Conservation (phyloP, 495 filamentous ascomycete genomes). For the Antarctomyces pellizariae region DNA sequence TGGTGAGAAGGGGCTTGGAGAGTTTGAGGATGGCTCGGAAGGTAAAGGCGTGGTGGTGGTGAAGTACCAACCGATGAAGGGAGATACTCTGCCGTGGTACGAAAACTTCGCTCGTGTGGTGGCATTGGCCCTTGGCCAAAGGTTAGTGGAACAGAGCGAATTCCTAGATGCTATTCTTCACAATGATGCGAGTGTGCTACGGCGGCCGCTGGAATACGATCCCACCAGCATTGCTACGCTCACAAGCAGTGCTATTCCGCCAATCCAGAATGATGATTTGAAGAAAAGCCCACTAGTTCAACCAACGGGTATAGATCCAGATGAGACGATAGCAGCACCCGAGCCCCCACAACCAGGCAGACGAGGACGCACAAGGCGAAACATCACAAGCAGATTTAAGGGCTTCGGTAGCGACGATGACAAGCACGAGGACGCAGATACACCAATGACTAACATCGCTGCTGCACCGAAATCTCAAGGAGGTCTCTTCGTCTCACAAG, state of each 20-base stretch:
- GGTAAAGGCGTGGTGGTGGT: conserved; percentile 59
- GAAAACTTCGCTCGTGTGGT: conserved; percentile 39
- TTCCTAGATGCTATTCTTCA: conserved; percentile 78
- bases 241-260: conserved; percentile 1
- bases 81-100: conserved; percentile 41
- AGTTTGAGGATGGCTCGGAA: conserved; percentile 33
- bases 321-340: conserved; percentile 1
- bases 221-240: conserved; percentile 4
- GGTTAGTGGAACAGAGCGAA: conserved; percentile 72
- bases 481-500: conserved; percentile 18
- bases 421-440: conserved; percentile 10
- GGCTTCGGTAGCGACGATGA: conserved; percentile 30
- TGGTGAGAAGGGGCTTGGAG: conserved; percentile 43
- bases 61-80: conserved; percentile 39
- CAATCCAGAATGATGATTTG: no score
- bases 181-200: conserved; percentile 45
- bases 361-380: conserved; percentile 19
- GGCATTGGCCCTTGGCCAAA: conserved; percentile 47
- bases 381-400: conserved; percentile 41
- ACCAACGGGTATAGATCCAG: not conserved
- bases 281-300: no score
- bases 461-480: conserved; percentile 9
- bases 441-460: conserved; percentile 13
- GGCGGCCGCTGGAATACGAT: conserved; percentile 30
- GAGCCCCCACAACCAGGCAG: conserved; percentile 9